Percentiles rank a stretch among this genome's conserved stretches.
Conservation (phyloP, 2,329 filamentous ascomycete genomes). For the Penicillium sp. region DNA sequence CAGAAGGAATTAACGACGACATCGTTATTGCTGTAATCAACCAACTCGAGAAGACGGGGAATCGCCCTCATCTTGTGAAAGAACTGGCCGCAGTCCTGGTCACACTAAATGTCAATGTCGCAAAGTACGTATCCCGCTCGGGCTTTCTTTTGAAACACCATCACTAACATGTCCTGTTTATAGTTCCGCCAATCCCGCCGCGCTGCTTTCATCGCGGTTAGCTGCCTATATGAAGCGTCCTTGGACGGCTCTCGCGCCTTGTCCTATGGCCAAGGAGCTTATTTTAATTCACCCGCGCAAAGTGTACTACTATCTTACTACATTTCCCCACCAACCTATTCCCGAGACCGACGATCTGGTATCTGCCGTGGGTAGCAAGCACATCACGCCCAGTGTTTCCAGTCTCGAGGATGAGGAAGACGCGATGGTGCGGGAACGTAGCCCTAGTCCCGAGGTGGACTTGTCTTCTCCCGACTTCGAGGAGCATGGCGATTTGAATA, state of each 20-base stretch:
- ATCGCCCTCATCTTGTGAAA: constrained; percentile 91
- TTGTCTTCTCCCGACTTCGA: constrained; percentile 85
- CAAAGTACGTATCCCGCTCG: constrained; percentile 68
- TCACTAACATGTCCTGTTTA: constrained; percentile 14
- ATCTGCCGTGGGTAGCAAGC: constrained; percentile 54
- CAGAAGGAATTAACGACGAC: constrained; percentile 86
- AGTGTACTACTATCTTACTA: constrained; percentile 95
- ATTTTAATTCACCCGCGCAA: constrained; percentile 89
- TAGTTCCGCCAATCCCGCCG: constrained; percentile 93
- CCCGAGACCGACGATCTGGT: constrained; percentile 62
- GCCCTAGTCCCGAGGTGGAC: constrained; percentile 90
- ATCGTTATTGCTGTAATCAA: constrained; percentile 89
- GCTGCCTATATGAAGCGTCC: constrained; percentile 85
- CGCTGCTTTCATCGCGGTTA: constrained; percentile 90
- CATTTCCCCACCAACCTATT: constrained; percentile 77
- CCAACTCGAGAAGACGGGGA: constrained; percentile 84
- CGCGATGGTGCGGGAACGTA: constrained; percentile 60
- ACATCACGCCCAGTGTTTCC: constrained; percentile 83
- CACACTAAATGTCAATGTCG: constrained; percentile 74
- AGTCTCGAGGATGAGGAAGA: constrained; percentile 69
- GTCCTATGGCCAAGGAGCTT: constrained; percentile 88
- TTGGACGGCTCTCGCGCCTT: constrained; percentile 75
- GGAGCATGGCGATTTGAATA: constrained; percentile 56
- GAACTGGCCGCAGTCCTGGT: constrained; percentile 81
- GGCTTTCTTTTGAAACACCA: constrained; percentile 17